Evolutionary conservation across 140 eudicot genomes (phyloP).

Genomic region (Oenanthe javanica): DNA sequence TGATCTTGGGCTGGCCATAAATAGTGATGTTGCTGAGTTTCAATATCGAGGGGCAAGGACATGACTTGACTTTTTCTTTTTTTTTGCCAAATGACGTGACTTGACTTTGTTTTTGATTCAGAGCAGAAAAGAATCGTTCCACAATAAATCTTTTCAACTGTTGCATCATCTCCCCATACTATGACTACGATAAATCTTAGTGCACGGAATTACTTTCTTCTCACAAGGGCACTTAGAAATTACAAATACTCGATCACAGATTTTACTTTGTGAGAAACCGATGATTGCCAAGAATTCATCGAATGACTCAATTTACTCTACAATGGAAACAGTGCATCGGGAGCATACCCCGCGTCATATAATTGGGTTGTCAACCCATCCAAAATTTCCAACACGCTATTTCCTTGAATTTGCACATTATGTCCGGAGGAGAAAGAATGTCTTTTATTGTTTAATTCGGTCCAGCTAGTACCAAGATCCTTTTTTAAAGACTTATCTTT

Average conservation of each 20-base stretch:
- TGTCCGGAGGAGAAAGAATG: constrained; percentile 31
- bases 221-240: neutral
- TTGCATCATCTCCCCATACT: neutral
- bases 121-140: neutral
- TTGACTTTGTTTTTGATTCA: neutral
- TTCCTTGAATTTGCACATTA: neutral
- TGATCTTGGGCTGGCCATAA: neutral
- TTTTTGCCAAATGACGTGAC: no score
- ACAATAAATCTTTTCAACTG: neutral
- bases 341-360: constrained; percentile 15
- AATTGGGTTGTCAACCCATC: constrained; percentile 23
- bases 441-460: constrained; percentile 34
- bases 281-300: neutral
- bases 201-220: neutral
- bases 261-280: neutral
- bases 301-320: neutral
- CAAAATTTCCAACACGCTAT: constrained; percentile 5
- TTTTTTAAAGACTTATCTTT: constrained; percentile 52
- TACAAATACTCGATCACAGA: neutral
- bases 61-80: neutral
- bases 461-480: constrained; percentile 68
- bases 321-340: constrained; percentile 5
- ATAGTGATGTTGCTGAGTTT: neutral
- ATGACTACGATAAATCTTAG: neutral
- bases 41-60: neutral